Evolutionary conservation across 306 rosid species (phyloP), one percentile per base, ranked within the genome.

Genomic region (cucumber (Cucumis sativus)): DNA sequence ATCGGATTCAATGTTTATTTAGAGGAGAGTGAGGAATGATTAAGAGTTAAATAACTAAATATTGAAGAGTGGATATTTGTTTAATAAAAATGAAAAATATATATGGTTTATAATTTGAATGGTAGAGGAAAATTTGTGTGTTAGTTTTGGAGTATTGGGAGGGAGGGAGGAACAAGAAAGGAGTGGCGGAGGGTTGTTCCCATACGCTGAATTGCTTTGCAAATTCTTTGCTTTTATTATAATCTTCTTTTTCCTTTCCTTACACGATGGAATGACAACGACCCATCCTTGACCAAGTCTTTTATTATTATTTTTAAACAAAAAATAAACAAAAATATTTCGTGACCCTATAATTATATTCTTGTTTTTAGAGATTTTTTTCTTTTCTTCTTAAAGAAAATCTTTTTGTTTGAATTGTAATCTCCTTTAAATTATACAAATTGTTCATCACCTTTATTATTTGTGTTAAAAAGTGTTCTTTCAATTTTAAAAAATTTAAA

Each of bases 151-250:
- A 65, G 71, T 17, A 65, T 65, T 65, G 23, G 71, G 71, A 65
- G 45, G 71, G 71, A 65, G 45, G 47, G 40, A 28, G 47, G 47
- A 37, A 65, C 17, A 11, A 16, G 47, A 8, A 18, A 39, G 10
- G 74, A 67, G 74, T 67, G 74, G 54, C 16, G 74, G 74, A 67
- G 33, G 74, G 74, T 33, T 18, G n/a, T 66, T 64, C 30, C 70
- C 45, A 3, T 30, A 62, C 0, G 40, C 16, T 58, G 35, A 58
- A 35, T 63, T 35, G 69, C 43, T 63, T 33, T 3, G 12, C 45
- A 1, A 35, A 66, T 40, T 66, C 28, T 2, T 10, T 18, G 11
- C 20, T 39, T 40, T 40, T 40, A 39, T 40, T 67, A 25, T 9
- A 21, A 3, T 40, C 30, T 67, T 67, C 30, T 45, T 69, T 62